Evolutionary conservation across 179 eudicot species (phyloP).

Genomic region (Beta lomatogona): DNA sequence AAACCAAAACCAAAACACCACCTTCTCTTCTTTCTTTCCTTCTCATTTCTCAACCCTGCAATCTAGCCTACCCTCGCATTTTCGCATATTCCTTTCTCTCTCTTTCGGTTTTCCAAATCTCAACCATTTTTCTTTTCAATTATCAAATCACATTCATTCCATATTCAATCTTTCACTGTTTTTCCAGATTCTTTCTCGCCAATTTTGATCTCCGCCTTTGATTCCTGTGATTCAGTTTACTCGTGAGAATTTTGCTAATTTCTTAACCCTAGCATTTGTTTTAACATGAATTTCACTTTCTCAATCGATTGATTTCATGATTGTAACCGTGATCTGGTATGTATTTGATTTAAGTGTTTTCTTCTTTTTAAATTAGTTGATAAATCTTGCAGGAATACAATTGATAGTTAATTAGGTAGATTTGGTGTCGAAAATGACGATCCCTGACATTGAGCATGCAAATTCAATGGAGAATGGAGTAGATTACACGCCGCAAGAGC

Average conservation of each 20-base stretch:
- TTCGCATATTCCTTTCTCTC: slow-evolving; percentile 13
- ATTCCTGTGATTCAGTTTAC: neutral
- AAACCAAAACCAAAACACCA: neutral
- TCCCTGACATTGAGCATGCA: slow-evolving; percentile 45
- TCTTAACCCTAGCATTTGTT: neutral
- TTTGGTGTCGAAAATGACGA: slow-evolving; percentile 51
- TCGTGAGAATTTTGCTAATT: neutral
- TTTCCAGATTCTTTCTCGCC: neutral
- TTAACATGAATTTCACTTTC: neutral
- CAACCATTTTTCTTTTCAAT: neutral
- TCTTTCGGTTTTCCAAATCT: neutral
- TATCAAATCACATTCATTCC: neutral
- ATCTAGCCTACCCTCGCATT: slow-evolving; percentile 4
- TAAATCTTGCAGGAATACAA: neutral
- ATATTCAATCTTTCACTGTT: neutral
- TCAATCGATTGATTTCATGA: neutral
- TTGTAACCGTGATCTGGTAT: neutral
- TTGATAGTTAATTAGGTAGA: neutral
- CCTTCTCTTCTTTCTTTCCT: neutral
- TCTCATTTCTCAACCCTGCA: slow-evolving; percentile 1
- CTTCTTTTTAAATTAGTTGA: neutral
- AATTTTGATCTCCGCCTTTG: neutral
- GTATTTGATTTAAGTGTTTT: neutral
- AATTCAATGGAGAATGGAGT: slow-evolving; percentile 49
- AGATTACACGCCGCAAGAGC: slow-evolving; percentile 53